phyloP scores from a whole-genome alignment of 2,329 filamentous ascomycete species.

The Pseudopithomyces maydicus region DNA sequence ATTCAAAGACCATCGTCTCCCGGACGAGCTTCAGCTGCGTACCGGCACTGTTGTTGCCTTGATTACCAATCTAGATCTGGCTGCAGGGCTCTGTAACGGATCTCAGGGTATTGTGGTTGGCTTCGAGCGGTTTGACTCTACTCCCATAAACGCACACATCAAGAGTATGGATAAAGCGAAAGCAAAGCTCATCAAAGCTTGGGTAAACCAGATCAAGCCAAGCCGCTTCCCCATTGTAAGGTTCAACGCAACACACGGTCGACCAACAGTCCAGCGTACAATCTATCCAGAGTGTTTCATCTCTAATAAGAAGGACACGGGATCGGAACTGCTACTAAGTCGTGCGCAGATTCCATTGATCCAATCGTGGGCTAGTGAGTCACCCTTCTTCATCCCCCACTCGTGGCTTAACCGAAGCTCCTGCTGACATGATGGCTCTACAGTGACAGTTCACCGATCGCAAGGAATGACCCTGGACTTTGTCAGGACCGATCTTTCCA shows the following conservation, averaged over 20 bases:
- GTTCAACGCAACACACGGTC: not conserved
- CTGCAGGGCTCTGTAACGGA: slow-evolving; percentile 40
- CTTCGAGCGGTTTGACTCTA: slow-evolving; percentile 43
- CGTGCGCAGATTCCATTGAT: slow-evolving; percentile 67
- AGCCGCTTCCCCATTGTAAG: not conserved
- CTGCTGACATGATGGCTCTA: not conserved
- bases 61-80: slow-evolving; percentile 53
- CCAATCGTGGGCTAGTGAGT: slow-evolving; percentile 60
- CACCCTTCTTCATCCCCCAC: not conserved
- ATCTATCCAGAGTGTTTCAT: slow-evolving; percentile 60
- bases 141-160: slow-evolving; percentile 44
- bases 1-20: slow-evolving; percentile 53
- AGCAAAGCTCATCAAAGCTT: not conserved
- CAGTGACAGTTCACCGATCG: not conserved
- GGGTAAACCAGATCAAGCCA: not conserved
- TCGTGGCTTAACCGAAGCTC: not conserved
- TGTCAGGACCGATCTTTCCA: slow-evolving; percentile 59
- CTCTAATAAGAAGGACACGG: slow-evolving; percentile 51
- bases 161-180: slow-evolving; percentile 18
- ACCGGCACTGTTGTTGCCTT: slow-evolving; percentile 59
- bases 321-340: slow-evolving; percentile 54
- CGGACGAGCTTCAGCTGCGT: slow-evolving; percentile 53
- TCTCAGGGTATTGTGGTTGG: slow-evolving; percentile 36
- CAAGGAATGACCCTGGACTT: slow-evolving; percentile 67
- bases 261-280: slow-evolving; percentile 43